Evolutionary conservation across 495 filamentous ascomycete genomes (phyloP), one percentile per base, ranked within the genome.

Genomic region (Xylaria curta): DNA sequence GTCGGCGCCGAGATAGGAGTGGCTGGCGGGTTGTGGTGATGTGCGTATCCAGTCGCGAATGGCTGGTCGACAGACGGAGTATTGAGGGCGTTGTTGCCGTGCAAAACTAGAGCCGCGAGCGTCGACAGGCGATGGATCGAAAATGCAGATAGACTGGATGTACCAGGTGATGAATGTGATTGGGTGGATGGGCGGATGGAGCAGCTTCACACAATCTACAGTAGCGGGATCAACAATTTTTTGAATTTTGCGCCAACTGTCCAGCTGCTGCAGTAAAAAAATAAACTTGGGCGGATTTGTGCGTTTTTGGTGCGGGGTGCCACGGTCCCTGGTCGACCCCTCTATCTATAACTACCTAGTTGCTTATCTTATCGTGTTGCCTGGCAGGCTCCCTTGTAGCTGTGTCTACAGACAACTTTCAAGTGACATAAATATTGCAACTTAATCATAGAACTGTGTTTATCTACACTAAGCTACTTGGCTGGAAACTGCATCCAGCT

Each of bases 211-310:
- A 61, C 54, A 60, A 58, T n/a, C 33, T 21, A 61, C 40, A 44
- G 28, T 3, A 66, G 63, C 53, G 63, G 63, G 31, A 51, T 51
- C 63, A 66, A 51, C 47, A 66, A 46, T 66, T 66, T 66, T 53
- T 40, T 1, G 15, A 28, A 28, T 33, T 42, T 62, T 40, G 19
- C 21, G 33, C 6, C 61, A 3, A 64, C 38, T 21, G 51, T 40
- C 66, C 17, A 49, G 28, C 40, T 15, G 31, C 47, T 40, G 46
- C 58, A 69, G 36, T 13, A 63, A 64, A 66, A 71, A 71, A 71
- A 66, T 71, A 51, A 60, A 53, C 51, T 60, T 63, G 38, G 53
- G 59, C 60, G 40, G 62, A 71, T 71, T 71, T 71, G 69, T 71
- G 69, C 36, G 69, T 56, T 54, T 54, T 42, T 9, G 42, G 62